Percentiles rank a stretch among this genome's conserved stretches.
Evolutionary conservation across 1,284 basidiomycete genomes (phyloP).

Genomic region (Rhodotorula sp.): DNA sequence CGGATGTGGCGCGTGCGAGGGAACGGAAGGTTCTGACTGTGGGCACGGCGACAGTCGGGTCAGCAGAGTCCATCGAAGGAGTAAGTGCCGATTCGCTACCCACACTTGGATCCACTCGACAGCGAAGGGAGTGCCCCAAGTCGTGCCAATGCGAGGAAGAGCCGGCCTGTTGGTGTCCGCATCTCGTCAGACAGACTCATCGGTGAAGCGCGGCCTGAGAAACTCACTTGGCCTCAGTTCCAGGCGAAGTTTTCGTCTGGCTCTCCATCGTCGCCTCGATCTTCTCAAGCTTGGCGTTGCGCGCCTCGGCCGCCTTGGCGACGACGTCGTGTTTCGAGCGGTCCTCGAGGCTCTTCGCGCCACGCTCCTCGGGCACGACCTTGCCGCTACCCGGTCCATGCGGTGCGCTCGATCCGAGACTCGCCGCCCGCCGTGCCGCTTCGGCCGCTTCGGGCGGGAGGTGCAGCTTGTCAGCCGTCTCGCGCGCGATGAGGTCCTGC

Average conservation of each 20-base stretch:
- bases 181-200: no score
- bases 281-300: slow-evolving; percentile 32
- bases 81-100: background rate
- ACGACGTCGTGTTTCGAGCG: slow-evolving; percentile 2
- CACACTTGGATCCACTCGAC: slow-evolving; percentile 73
- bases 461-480: slow-evolving; percentile 27
- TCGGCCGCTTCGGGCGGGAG: slow-evolving; percentile 12
- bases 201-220: background rate
- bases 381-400: no score
- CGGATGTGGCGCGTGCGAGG: slow-evolving; percentile 39
- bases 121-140: slow-evolving; percentile 74
- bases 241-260: background rate
- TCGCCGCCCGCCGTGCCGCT: background rate
- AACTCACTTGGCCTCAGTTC: background rate
- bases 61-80: background rate
- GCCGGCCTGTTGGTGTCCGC: background rate
- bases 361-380: background rate
- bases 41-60: background rate
- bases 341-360: background rate
- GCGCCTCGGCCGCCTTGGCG: slow-evolving; percentile 4
- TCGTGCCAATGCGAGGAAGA: background rate
- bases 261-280: slow-evolving; percentile 31
- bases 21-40: slow-evolving; percentile 32
- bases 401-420: background rate
- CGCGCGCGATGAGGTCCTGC: slow-evolving; percentile 22